Base-by-base conservation (phyloP, 164 flowering plant genomes). In the Magnolia sinica region DNA sequence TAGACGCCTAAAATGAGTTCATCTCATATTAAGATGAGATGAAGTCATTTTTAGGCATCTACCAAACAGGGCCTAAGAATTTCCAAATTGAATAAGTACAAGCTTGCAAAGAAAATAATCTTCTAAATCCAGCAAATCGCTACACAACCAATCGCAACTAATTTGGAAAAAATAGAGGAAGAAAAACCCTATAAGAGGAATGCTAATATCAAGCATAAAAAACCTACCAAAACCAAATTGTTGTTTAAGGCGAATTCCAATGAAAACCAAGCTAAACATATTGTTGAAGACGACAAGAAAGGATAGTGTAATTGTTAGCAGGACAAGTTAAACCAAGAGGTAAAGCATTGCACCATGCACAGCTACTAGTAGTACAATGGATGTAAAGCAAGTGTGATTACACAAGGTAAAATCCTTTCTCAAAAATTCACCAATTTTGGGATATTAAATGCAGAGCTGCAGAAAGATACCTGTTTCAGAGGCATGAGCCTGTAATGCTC, bases 241-340 rank as follows among this genome's bases (percentile, higher is more conserved):
- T 72, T 91, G 97, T 61, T 94, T 97, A 18, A 94, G 91, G 75
- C 95, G 96, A 69, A 91, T 88, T 11, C 98, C 98, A 75, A 92
- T 87, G 76, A 91, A 84, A 71, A 89, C 80, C 29, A 94, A 82
- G 78, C 95, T 85, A 71, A 94, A 75, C 98, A 94, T 94, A 80
- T 91, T 92, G 27, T 24, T 24, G 27, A 24, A 24, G 27, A 24
- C 27, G 27, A 24, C 1, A 24, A 24, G 27, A 24, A 24, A 24
- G 27, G 27, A 24, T 24, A 24, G 27, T 24, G 27, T 1, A 24
- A 24, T 24, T 24, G 27, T 24, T 24, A 24, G 27, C 27, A 24
- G 27, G 27, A 24, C 27, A 24, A 24, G 27, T 24, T 24, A 24
- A 24, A n/a, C 24, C 24, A 24, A 24, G 24, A 24, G 24, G 24